Conservation (phyloP, 352 stramenopile species). For the Phytophthora cryptogea region DNA sequence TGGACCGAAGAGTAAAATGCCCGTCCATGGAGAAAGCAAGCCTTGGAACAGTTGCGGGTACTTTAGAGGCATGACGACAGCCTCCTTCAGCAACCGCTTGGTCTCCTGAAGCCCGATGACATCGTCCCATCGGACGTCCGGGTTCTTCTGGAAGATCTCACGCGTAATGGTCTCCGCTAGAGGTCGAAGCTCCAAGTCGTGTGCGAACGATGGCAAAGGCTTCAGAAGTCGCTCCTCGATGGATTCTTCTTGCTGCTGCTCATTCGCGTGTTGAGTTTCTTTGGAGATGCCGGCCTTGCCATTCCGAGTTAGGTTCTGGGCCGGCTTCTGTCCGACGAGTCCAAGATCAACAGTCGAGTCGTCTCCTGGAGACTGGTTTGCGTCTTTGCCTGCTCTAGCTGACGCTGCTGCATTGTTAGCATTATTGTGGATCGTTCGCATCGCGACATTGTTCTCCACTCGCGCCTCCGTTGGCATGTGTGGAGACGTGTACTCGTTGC, state of each 20-base stretch:
- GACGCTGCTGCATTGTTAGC: conserved; percentile 17
- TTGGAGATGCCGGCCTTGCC: conserved; percentile 30
- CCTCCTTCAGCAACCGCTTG: conserved; percentile 94
- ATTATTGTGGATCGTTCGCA: conserved; percentile 56
- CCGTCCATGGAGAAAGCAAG: conserved; percentile 89
- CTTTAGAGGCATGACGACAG: conserved; percentile 94
- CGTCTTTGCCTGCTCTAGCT: conserved; percentile 6
- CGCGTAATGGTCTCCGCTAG: conserved; percentile 89
- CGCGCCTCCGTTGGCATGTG: conserved; percentile 77
- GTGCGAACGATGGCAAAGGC: conserved; percentile 85
- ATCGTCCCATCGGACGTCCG: conserved; percentile 89
- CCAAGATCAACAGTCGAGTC: conserved; percentile 53
- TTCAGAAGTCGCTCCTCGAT: conserved; percentile 84
- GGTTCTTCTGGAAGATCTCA: conserved; percentile 94
- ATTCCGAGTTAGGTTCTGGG: conserved; percentile 33
- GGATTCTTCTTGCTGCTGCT: conserved; percentile 42
- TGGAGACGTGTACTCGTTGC: conserved; percentile 79
- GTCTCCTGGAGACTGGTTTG: conserved; percentile 35
- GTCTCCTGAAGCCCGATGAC: conserved; percentile 91
- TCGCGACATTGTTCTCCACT: conserved; percentile 80
- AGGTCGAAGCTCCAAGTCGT: conserved; percentile 84
- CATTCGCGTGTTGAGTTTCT: conserved; percentile 24
- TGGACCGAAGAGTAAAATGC: conserved; percentile 88
- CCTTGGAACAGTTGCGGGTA: conserved; percentile 96
- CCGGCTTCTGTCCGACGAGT: conserved; percentile 72